Conservation (phyloP, 257 asterid species). For the Eucommia ulmoides region DNA sequence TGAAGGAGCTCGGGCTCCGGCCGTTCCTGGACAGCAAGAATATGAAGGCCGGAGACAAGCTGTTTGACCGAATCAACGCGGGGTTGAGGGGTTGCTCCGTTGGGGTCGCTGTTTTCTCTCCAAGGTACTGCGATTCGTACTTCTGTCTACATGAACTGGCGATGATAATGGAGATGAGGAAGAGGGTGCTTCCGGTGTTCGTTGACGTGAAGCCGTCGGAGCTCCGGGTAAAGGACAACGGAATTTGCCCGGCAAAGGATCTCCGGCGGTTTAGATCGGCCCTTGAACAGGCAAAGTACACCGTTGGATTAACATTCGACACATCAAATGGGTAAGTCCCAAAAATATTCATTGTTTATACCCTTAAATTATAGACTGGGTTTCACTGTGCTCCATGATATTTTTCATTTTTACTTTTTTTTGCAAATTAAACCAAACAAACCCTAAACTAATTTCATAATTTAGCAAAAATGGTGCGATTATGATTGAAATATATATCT, state of each 20-base stretch:
- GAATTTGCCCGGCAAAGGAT: constrained; percentile 22
- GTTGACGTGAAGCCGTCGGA: constrained; percentile 74
- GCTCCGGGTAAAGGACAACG: constrained; percentile 40
- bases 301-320: constrained; percentile 79
- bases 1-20: constrained; percentile 24
- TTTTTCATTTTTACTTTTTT: not conserved
- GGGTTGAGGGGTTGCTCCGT: constrained; percentile 51
- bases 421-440: no score
- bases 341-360: not conserved
- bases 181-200: constrained; percentile 56
- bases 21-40: constrained; percentile 79
- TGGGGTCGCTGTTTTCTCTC: constrained; percentile 67
- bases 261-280: constrained; percentile 36
- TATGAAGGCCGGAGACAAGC: constrained; percentile 73
- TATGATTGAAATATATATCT: not conserved
- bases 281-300: constrained; percentile 55
- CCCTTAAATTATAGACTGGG: not conserved
- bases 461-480: not conserved
- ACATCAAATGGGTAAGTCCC: constrained; percentile 46
- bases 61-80: constrained; percentile 46
- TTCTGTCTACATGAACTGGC: constrained; percentile 67
- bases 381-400: not conserved
- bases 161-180: constrained; percentile 39
- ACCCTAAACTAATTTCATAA: not conserved
- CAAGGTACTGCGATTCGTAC: constrained; percentile 63